Evolutionary conservation across 345 rosid genomes (phyloP).

Genomic region (Clausena lansium): DNA sequence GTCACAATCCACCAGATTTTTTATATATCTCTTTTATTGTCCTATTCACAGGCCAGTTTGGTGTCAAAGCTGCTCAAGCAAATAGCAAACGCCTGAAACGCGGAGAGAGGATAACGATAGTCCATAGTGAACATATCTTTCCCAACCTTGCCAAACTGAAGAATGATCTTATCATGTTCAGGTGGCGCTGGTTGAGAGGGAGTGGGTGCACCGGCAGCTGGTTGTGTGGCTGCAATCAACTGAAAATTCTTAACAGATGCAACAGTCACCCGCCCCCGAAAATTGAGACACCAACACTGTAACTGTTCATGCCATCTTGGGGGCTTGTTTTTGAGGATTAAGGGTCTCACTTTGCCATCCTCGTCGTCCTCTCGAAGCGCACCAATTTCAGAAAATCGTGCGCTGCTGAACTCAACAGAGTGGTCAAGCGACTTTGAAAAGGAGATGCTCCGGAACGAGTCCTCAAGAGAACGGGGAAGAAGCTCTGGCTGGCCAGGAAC

Average conservation of each 20-base stretch:
- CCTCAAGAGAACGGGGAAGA: conserved; percentile 43
- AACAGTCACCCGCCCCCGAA: conserved; percentile 63
- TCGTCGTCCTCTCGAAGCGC: conserved; percentile 14
- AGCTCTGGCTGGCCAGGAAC: conserved; percentile 63
- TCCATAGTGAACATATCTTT: conserved; percentile 99
- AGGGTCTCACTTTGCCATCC: conserved; percentile 38
- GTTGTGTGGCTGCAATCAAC: conserved; percentile 49
- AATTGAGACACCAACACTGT: conserved; percentile 68
- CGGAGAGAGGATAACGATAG: conserved; percentile 89
- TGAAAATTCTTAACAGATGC: conserved; percentile 72
- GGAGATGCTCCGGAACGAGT: conserved; percentile 48
- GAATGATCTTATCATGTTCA: conserved; percentile 84
- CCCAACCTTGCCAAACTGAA: conserved; percentile 94
- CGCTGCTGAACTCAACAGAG: conserved; percentile 54
- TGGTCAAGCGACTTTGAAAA: conserved; percentile 48
- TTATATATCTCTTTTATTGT: not conserved
- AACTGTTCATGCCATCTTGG: conserved; percentile 74
- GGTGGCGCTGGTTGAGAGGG: conserved; percentile 41
- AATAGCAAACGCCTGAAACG: conserved; percentile 95
- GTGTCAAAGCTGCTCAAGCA: conserved; percentile 99
- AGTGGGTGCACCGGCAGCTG: conserved; percentile 36
- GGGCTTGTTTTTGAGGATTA: conserved; percentile 58
- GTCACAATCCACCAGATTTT: not conserved
- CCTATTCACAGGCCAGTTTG: conserved; percentile 95
- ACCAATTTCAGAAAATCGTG: conserved; percentile 38